Evolutionary conservation across 805 yeast genomes (phyloP).

Genomic region (Scheffersomyces stipitis): DNA sequence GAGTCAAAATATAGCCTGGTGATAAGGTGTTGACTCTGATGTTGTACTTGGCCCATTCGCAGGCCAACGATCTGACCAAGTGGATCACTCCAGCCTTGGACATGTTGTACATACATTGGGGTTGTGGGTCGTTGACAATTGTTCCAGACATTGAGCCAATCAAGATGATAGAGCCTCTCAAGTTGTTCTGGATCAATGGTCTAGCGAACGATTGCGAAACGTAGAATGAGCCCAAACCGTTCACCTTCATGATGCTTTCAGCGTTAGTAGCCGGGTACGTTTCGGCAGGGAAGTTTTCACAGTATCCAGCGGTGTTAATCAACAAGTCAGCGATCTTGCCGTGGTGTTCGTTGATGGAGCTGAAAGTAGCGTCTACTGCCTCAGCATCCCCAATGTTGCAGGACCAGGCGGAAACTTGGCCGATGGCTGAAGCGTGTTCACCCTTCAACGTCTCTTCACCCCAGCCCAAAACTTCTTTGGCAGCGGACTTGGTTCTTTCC

Average conservation of each 20-base stretch:
- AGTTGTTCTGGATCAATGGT: constrained; percentile 57
- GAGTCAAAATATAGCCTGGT: constrained; percentile 81
- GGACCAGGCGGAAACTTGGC: constrained; percentile 59
- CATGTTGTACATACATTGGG: constrained; percentile 79
- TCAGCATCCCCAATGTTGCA: constrained; percentile 71
- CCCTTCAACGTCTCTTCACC: constrained; percentile 43
- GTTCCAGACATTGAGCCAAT: constrained; percentile 81
- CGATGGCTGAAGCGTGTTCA: constrained; percentile 30
- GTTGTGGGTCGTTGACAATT: constrained; percentile 77
- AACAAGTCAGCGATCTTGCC: constrained; percentile 62
- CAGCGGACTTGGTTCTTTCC: constrained; percentile 55
- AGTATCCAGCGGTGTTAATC: constrained; percentile 81
- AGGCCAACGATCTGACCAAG: constrained; percentile 70
- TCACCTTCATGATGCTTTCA: constrained; percentile 66
- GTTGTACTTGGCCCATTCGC: constrained; percentile 78
- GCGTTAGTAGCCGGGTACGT: constrained; percentile 74
- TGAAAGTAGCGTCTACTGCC: constrained; percentile 55
- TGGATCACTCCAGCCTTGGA: constrained; percentile 86
- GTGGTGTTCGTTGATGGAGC: constrained; percentile 55
- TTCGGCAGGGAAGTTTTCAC: constrained; percentile 76
- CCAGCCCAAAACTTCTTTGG: constrained; percentile 50
- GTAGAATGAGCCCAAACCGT: constrained; percentile 72
- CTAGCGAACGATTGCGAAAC: constrained; percentile 73
- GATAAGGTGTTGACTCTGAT: constrained; percentile 76
- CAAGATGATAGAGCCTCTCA: constrained; percentile 61